These are phyloP conservation scores for Plenodomus biglobosus DNA, from an alignment of 2,329 filamentous ascomycete genomes.

Conservation along the genomic window DNA sequence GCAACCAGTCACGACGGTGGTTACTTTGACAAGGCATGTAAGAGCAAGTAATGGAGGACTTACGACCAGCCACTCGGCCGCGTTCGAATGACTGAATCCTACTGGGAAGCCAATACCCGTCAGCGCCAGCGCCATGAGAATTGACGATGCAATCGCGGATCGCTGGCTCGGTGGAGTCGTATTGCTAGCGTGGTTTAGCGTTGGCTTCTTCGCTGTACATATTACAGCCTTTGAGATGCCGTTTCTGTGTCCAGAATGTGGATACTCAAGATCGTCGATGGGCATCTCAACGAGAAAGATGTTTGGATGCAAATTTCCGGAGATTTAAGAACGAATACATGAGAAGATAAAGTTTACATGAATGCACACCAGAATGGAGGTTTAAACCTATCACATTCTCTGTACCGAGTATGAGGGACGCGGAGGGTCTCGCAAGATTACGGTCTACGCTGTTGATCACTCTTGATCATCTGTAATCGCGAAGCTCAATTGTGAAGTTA, in stretches of 20 bases:
- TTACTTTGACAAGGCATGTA: constrained; percentile 14
- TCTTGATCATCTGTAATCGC: no score
- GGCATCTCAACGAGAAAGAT: neutral
- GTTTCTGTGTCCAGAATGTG: neutral
- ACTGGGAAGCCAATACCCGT: constrained; percentile 8
- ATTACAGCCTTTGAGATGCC: constrained; percentile 13
- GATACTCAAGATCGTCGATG: neutral
- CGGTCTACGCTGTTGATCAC: no score
- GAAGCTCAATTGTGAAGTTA: no score
- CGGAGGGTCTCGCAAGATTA: no score
- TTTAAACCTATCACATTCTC: no score
- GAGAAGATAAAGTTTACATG: no score
- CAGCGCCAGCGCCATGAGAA: constrained; percentile 5
- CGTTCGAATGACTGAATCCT: constrained; percentile 1
- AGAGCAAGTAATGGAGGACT: constrained; percentile 3
- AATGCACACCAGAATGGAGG: no score
- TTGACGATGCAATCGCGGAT: neutral
- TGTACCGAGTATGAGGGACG: no score
- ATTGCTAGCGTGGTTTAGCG: constrained; percentile 13
- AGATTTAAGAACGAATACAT: no score
- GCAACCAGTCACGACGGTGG: constrained; percentile 25
- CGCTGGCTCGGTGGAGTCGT: constrained; percentile 15
- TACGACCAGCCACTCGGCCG: constrained; percentile 2
- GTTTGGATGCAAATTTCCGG: no score
- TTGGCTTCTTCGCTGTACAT: constrained; percentile 20